These are phyloP conservation scores for Artemisia argyi DNA, from an alignment of 129 eudicot species.

Conservation along the genomic window DNA sequence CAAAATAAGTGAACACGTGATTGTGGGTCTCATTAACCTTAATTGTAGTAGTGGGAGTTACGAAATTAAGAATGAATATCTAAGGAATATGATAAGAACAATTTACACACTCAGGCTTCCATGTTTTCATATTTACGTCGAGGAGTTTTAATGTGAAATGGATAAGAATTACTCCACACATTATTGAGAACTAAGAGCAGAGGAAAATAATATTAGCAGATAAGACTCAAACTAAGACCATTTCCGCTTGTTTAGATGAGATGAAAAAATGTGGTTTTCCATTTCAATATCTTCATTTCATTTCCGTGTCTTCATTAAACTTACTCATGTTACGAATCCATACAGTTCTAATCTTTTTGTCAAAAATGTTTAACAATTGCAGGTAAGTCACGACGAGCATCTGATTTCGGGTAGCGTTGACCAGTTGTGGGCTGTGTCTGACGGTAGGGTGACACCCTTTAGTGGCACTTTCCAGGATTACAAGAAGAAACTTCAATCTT, in stretches of 20 bases:
- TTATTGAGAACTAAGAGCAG: not conserved
- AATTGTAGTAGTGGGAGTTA: not conserved
- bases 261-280: not conserved
- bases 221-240: not conserved
- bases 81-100: conserved; percentile 11
- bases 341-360: conserved; percentile 1
- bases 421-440: conserved; percentile 92
- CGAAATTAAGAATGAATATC: not conserved
- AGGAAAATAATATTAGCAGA: not conserved
- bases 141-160: not conserved
- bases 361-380: conserved; percentile 23
- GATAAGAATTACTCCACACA: not conserved
- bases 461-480: conserved; percentile 88
- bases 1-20: not conserved
- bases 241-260: not conserved
- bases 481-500: conserved; percentile 77
- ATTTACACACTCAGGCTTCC: conserved; percentile 1
- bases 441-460: conserved; percentile 81
- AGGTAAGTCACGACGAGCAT: conserved; percentile 99
- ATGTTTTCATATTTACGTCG: not conserved
- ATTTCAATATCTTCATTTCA: no score
- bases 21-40: conserved; percentile 15
- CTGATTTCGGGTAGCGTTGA: conserved; percentile 94
- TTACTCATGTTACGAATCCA: not conserved
- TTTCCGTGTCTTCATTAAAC: not conserved